A percentile compares a stretch with the other conserved stretches of the same genome.
phyloP scores from a whole-genome alignment of 1,284 basidiomycete species.

The Irpex sp. region DNA sequence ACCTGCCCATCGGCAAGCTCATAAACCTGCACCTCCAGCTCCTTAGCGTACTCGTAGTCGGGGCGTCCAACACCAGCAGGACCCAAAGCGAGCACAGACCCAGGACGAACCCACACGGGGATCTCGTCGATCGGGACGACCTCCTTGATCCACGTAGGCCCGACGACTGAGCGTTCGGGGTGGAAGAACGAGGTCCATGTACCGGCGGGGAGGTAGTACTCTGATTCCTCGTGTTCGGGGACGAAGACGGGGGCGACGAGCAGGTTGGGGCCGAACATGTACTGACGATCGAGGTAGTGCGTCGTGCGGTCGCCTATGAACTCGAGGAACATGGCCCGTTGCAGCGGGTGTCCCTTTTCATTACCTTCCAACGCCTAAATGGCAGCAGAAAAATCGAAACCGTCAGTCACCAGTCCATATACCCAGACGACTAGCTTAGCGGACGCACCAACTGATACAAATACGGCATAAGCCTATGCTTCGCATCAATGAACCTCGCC shows the following conservation, averaged over 20 bases:
- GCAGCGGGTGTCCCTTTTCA: constrained; percentile 54
- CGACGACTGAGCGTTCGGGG: constrained; percentile 39
- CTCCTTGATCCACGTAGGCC: constrained; percentile 55
- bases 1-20: constrained; percentile 41
- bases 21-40: constrained; percentile 49
- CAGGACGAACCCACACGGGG: constrained; percentile 61
- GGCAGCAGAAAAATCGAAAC: neutral
- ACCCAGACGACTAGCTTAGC: neutral
- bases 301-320: constrained; percentile 63
- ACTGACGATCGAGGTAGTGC: constrained; percentile 61
- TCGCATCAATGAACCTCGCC: constrained; percentile 60
- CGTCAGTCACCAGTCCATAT: neutral
- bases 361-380: constrained; percentile 55
- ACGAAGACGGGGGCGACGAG: constrained; percentile 74
- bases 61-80: constrained; percentile 49
- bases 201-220: constrained; percentile 68
- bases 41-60: constrained; percentile 56
- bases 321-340: constrained; percentile 72
- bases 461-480: constrained; percentile 72
- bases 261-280: constrained; percentile 64
- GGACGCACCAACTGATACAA: constrained; percentile 54
- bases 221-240: constrained; percentile 46
- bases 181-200: constrained; percentile 64
- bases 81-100: constrained; percentile 52
- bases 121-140: constrained; percentile 51